Conservation (phyloP, 108 stramenopile genomes). For the Stephanodiscus triporus region DNA sequence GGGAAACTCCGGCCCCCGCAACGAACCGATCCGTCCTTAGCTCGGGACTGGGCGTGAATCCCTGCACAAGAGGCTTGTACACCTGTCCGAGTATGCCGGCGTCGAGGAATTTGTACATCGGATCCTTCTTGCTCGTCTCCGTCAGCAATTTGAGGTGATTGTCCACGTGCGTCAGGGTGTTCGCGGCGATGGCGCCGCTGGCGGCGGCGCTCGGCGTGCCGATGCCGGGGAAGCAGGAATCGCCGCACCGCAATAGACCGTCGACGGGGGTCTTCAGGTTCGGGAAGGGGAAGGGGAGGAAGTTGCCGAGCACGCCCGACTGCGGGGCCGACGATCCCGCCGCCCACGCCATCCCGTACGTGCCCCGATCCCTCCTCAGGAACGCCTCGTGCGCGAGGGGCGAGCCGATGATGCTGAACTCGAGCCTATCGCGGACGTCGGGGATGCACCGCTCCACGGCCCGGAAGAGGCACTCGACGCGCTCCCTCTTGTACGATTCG, state of each 20-base stretch:
- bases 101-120: slow-evolving; percentile 90
- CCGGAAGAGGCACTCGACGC: slow-evolving; percentile 86
- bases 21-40: slow-evolving; percentile 54
- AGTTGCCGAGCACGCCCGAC: slow-evolving; percentile 72
- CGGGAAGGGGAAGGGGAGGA: slow-evolving; percentile 90
- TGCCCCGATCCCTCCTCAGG: slow-evolving; percentile 88
- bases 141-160: slow-evolving; percentile 83
- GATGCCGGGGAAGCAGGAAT: slow-evolving; percentile 95
- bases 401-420: slow-evolving; percentile 92
- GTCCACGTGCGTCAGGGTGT: slow-evolving; percentile 83
- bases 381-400: slow-evolving; percentile 96
- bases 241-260: slow-evolving; percentile 88
- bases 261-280: slow-evolving; percentile 92
- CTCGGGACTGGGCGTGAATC: slow-evolving; percentile 83
- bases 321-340: slow-evolving; percentile 92
- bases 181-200: slow-evolving; percentile 88
- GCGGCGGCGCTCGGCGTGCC: slow-evolving; percentile 96
- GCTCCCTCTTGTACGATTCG: slow-evolving; percentile 92
- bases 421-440: slow-evolving; percentile 86
- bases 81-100: slow-evolving; percentile 80
- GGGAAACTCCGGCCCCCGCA: slow-evolving; percentile 30
- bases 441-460: slow-evolving; percentile 94
- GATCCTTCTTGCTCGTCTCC: slow-evolving; percentile 78
- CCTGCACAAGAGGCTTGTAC: slow-evolving; percentile 81
- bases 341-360: slow-evolving; percentile 95